These are phyloP conservation scores for Phymatotrichopsis omnivora DNA, from an alignment of 2,329 filamentous ascomycete genomes.

Conservation along the genomic window DNA sequence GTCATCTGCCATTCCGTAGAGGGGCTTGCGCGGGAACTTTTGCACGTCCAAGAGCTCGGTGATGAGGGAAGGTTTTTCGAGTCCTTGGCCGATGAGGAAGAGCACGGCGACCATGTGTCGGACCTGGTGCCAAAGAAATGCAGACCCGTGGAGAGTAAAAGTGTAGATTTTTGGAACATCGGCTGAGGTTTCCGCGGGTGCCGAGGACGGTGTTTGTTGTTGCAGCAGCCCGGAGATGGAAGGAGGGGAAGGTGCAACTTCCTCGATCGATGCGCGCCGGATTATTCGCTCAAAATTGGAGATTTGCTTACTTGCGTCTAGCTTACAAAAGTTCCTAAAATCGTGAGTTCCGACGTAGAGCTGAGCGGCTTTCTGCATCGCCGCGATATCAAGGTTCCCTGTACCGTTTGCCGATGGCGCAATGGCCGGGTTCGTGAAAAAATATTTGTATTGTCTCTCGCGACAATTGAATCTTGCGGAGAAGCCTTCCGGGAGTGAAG, in stretches of 20 bases:
- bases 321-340: slow-evolving; percentile 94
- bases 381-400: slow-evolving; percentile 68
- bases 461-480: slow-evolving; percentile 87
- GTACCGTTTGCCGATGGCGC: slow-evolving; percentile 14
- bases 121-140: slow-evolving; percentile 97
- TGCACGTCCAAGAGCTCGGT: slow-evolving; percentile 62
- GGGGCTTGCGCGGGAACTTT: slow-evolving; percentile 63
- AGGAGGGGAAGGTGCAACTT: slow-evolving; percentile 41
- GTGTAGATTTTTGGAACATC: slow-evolving; percentile 59
- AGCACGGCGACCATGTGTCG: slow-evolving; percentile 84
- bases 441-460: slow-evolving; percentile 88
- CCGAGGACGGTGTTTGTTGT: slow-evolving; percentile 43
- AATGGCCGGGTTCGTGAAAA: slow-evolving; percentile 92
- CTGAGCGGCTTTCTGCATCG: slow-evolving; percentile 74
- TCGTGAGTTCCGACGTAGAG: slow-evolving; percentile 76
- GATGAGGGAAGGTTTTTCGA: slow-evolving; percentile 66
- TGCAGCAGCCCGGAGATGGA: slow-evolving; percentile 46
- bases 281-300: slow-evolving; percentile 71
- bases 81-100: slow-evolving; percentile 83
- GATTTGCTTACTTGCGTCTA: slow-evolving; percentile 83
- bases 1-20: slow-evolving; percentile 85
- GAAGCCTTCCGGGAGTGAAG: slow-evolving; percentile 66
- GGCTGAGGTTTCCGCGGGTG: slow-evolving; percentile 1
- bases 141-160: slow-evolving; percentile 79
- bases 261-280: slow-evolving; percentile 67